Base-by-base conservation (phyloP, 176 grass and related monocot genomes). In the Microstegium vimineum region DNA sequence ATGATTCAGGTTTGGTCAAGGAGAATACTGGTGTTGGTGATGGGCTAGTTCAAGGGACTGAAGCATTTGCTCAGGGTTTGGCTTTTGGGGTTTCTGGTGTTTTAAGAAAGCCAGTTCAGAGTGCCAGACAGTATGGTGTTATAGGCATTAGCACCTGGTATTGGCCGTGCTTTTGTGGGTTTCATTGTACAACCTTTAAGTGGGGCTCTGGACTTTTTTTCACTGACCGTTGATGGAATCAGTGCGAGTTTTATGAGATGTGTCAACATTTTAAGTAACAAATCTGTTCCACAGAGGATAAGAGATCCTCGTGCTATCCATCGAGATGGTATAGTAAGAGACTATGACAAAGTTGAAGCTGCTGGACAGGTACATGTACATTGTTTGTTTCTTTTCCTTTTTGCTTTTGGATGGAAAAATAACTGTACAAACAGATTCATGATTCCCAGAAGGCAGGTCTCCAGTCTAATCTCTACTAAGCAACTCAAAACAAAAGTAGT, bases 1-100 rank as follows among this genome's bases (percentile, higher is more conserved):
- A 18, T 76, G 71, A 60, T 83, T 84, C 74, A 94, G 92, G 89
- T 91, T 77, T 87, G 89, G 79, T 95, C 90, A 32, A 91, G 95
- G 81, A 95, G 89, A 90, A 90, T 95, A 95, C 87, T 75, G 90
- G 96, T 54, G 87, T 98, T 82, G 90, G 96, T 82, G 96, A 98
- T 77, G 96, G 96, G 65, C 81, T 95, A 74, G 85, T 90, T 86
- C 96, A 98, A 92, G 93, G 96, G 26, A 91, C 91, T 69, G 89
- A 98, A 95, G 93, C 93, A 76, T 90, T 98, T 82, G 93, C 96
- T 83, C 96, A 95, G 81, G 93, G 96, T 69, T 90, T 98, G 79
- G 96, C 93, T 86, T 95, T 98, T 86, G 96, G 96, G 67, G 86
- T 98, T 65, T 95, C 93, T 69, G 96, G 96, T 88, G 96, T 98